Base-by-base conservation (phyloP, 805 yeast species). In the Lipomyces yamanashiensis region DNA sequence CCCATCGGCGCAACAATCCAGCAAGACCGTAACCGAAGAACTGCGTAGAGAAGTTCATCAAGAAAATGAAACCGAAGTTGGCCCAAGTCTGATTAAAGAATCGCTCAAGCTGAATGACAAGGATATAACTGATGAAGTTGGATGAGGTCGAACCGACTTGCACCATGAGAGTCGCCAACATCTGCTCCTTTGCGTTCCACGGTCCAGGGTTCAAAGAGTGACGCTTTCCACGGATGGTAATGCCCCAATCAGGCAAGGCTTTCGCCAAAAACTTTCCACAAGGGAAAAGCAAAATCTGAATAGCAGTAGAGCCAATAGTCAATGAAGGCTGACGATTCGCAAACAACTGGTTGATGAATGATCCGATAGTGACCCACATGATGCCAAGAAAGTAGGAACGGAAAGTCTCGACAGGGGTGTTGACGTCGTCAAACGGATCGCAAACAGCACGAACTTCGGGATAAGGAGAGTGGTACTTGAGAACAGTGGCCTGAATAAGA, bases 131-230 rank as follows among this genome's bases (percentile, higher is more conserved):
- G 77, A 71, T 84, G 82, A 70, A 83, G 78, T 63, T 57, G 7
- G 59, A 19, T 21, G 51, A 33, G 1, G 57, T 47, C 6, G 62
- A 39, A 15, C 62, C 67, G 28, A 57, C 52, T 15, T 55, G 51
- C 33, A 64, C 54, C 68, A 79, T 72, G 53, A 80, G 68, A 66
- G 88, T 81, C 7, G 85, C 76, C 64, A 85, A 79, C 85, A 84
- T 84, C 72, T 85, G 88, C 70, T 86, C 89, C 71, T 86, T 85
- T n/a, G n/a, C n/a, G n/a, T n/a, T n/a, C n/a, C n/a, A n/a, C n/a
- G n/a, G n/a, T n/a, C n/a, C n/a, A n/a, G n/a, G n/a, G n/a, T n/a
- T n/a, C n/a, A n/a, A n/a, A n/a, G n/a, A n/a, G n/a, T n/a, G n/a
- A n/a, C n/a, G n/a, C n/a, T n/a, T n/a, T n/a, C n/a, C n/a, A n/a